A percentile compares a stretch with the other conserved stretches of the same genome.
These are phyloP conservation scores for Phytophthora meadii DNA, from an alignment of 352 stramenopile species.

Conservation along the genomic window DNA sequence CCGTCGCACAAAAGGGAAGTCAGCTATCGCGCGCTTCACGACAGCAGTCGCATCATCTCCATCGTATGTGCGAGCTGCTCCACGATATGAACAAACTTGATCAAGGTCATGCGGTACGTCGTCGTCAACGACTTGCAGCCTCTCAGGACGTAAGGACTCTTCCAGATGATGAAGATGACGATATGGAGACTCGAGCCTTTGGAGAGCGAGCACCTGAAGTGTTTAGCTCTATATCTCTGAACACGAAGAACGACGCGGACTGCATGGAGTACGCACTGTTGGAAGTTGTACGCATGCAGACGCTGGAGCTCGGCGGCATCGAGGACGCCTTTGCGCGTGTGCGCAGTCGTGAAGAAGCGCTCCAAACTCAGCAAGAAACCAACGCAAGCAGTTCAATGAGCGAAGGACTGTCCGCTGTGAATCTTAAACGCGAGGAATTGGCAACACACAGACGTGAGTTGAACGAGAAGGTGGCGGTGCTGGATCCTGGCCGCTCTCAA, in stretches of 20 bases:
- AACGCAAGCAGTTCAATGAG: conserved; percentile 22
- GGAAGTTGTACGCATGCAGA: conserved; percentile 85
- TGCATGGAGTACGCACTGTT: conserved; percentile 85
- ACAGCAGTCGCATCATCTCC: conserved; percentile 70
- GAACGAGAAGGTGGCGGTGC: conserved; percentile 54
- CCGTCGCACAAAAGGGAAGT: conserved; percentile 63
- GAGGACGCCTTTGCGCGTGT: conserved; percentile 78
- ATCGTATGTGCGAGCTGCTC: conserved; percentile 76
- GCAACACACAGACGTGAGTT: conserved; percentile 58
- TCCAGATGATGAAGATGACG: conserved; percentile 53
- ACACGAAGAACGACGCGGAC: conserved; percentile 76
- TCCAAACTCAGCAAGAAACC: conserved; percentile 40
- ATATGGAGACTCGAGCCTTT: conserved; percentile 76
- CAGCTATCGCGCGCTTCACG: conserved; percentile 69
- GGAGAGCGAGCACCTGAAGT: conserved; percentile 73
- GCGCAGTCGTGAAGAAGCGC: conserved; percentile 52
- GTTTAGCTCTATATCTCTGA: conserved; percentile 75
- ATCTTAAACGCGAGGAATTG: conserved; percentile 58
- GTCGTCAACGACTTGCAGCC: conserved; percentile 38
- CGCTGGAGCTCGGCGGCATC: conserved; percentile 73
- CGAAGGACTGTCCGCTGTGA: conserved; percentile 37
- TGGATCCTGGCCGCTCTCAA: conserved; percentile 70
- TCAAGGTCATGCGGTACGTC: conserved; percentile 50
- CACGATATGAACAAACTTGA: conserved; percentile 79
- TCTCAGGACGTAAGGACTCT: conserved; percentile 28